Percentiles rank a stretch among this genome's conserved stretches.
Evolutionary conservation across 2,329 filamentous ascomycete species (phyloP).

Genomic region (Aspergillus sp.): DNA sequence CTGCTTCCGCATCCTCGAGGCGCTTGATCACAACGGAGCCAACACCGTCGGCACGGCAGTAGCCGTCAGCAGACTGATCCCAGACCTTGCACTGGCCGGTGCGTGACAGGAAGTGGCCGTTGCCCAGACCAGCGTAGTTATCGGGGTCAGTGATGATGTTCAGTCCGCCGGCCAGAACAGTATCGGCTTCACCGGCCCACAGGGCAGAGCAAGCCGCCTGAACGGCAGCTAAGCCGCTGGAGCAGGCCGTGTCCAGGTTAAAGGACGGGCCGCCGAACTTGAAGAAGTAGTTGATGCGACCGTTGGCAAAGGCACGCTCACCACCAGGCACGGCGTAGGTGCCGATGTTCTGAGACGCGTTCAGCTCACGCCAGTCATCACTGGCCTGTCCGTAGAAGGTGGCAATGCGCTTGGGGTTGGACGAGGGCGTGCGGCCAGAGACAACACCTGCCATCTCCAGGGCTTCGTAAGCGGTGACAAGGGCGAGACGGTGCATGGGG

Average conservation of each 20-base stretch:
- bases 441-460: conserved; percentile 77
- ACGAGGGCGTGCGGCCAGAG: conserved; percentile 67
- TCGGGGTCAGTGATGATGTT: conserved; percentile 74
- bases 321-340: no score
- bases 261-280: conserved; percentile 72
- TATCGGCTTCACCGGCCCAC: conserved; percentile 74
- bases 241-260: conserved; percentile 74
- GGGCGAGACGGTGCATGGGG: conserved; percentile 73
- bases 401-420: conserved; percentile 62
- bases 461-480: conserved; percentile 78
- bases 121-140: conserved; percentile 71
- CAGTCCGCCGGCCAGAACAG: conserved; percentile 74
- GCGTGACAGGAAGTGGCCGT: conserved; percentile 39
- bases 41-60: conserved; percentile 55
- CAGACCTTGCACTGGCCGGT: conserved; percentile 53
- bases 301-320: conserved; percentile 56
- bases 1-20: conserved; percentile 51
- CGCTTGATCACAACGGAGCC: conserved; percentile 55
- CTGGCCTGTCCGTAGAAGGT: conserved; percentile 36
- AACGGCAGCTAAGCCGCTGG: conserved; percentile 62
- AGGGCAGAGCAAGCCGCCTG: conserved; percentile 71
- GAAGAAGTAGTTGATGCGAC: conserved; percentile 74
- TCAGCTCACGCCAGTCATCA: no score
- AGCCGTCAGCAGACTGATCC: conserved; percentile 54
- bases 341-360: no score